Evolutionary conservation across 106 monocot species (phyloP).

Genomic region (Iris macrosiphon): DNA sequence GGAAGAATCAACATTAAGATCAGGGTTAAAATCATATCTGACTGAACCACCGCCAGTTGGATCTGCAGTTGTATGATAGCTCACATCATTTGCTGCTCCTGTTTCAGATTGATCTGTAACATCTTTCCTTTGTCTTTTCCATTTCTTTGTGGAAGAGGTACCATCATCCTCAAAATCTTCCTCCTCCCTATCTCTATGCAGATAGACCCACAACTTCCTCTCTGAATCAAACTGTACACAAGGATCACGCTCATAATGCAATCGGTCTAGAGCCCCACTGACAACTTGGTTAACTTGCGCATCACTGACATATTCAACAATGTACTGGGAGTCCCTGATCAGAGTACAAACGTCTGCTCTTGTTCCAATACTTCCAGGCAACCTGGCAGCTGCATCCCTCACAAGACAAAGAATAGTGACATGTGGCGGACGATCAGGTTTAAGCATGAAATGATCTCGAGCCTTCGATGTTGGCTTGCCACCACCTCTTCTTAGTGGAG

Average conservation of each 20-base stretch:
- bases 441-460: conserved; percentile 94
- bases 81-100: conserved; percentile 24
- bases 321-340: conserved; percentile 85
- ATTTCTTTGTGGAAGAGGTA: conserved; percentile 95
- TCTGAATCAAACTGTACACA: conserved; percentile 88
- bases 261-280: conserved; percentile 90
- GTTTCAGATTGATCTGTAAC: conserved; percentile 33
- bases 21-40: conserved; percentile 38
- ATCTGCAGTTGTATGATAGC: conserved; percentile 23
- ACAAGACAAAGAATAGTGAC: conserved; percentile 95
- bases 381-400: conserved; percentile 86
- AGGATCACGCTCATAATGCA: conserved; percentile 98
- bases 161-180: conserved; percentile 99
- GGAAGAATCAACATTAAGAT: conserved; percentile 36
- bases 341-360: conserved; percentile 94
- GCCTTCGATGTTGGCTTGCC: conserved; percentile 98
- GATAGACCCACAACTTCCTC: conserved; percentile 92
- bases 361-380: conserved; percentile 93
- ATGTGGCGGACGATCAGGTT: conserved; percentile 82
- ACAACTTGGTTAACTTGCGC: conserved; percentile 81
- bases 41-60: conserved; percentile 15
- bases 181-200: conserved; percentile 87
- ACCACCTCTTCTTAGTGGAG: conserved; percentile 89
- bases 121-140: conserved; percentile 93
- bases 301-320: conserved; percentile 82